Evolutionary conservation across 208 protist genomes (phyloP), one percentile per base, ranked within the genome.

Genomic region (Crithidia thermophila): DNA sequence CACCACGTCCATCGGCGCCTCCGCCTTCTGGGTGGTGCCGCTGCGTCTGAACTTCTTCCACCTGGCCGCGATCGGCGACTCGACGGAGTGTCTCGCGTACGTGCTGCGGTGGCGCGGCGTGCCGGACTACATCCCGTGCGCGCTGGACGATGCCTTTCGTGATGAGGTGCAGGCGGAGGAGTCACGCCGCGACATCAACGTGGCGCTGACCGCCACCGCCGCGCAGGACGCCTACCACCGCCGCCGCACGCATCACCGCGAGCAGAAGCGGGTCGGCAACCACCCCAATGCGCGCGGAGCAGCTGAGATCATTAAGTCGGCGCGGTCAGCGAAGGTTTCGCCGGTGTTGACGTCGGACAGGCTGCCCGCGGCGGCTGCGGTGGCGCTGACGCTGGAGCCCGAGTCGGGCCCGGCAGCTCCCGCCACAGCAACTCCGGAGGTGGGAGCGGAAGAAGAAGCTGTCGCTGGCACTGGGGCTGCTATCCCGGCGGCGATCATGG

Each of bases 11-110:
- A 52, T 36, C 39, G 60, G 55, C 6, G 18, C 40, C 36, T 31
- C 52, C 5, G 70, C 46, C 37, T 65, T 68, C 45, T 65, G 70
- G 56, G 42, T 60, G 25, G 50, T 28, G 27, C 52, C 68, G 25
- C 53, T 68, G 23, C 65, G 45, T 1, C 47, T 60, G 6, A 79
- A 71, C n/a, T 60, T 70, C 21, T 84, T 84, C 34, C 79, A 84
- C 67, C 74, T 74, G 1, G 65, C 70, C 18, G 79, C 79, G 18
- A 42, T 84, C 7, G 79, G 79, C 34, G 62, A 84, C 64, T 84
- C 79, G 6, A 77, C 69, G 1, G 79, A 84, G 58, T 75, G 73
- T 13, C 60, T 75, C 28, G 79, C 79, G 34, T 74, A 78, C 66
- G 57, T 78, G 49, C 63, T 81, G 62, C 51, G 66, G 20, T 75